Conservation (phyloP, 2,329 filamentous ascomycete species). For the Alternaria gaisen region DNA sequence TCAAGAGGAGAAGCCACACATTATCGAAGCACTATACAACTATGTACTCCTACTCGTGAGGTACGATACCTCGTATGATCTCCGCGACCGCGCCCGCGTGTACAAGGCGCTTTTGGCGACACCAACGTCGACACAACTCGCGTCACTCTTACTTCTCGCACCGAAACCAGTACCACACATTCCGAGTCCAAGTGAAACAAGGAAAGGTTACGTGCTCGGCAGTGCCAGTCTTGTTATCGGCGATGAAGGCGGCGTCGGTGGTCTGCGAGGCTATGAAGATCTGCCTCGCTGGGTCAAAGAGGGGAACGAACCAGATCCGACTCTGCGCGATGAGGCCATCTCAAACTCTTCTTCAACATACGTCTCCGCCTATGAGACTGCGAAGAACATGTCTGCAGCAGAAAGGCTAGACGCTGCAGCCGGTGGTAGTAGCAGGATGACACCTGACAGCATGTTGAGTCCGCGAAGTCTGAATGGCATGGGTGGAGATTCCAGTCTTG, state of each 20-base stretch:
- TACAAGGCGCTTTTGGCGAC: conserved; percentile 85
- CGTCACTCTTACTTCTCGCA: conserved; percentile 87
- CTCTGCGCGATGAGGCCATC: conserved; percentile 67
- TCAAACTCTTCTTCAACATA: conserved; percentile 43
- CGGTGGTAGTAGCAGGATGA: conserved; percentile 47
- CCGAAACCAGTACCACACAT: conserved; percentile 94
- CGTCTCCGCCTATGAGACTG: conserved; percentile 41
- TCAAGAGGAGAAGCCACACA: conserved; percentile 62
- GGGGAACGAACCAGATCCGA: conserved; percentile 80
- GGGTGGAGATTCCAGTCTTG: conserved; percentile 20
- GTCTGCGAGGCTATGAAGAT: conserved; percentile 78
- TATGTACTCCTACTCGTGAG: conserved; percentile 85
- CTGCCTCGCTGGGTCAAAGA: conserved; percentile 86
- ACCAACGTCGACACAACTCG: conserved; percentile 79
- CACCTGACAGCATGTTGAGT: conserved; percentile 46
- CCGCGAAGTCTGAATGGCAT: conserved; percentile 62
- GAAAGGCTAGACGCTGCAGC: conserved; percentile 70
- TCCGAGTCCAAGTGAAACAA: conserved; percentile 85
- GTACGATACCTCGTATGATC: conserved; percentile 94
- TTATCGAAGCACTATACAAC: conserved; percentile 80
- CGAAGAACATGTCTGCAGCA: conserved; percentile 64
- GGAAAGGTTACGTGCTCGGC: conserved; percentile 80
- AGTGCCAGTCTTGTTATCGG: conserved; percentile 87
- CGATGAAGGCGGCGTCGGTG: conserved; percentile 73
- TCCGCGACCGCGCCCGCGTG: conserved; percentile 88